Evolutionary conservation across 2,329 filamentous ascomycete species (phyloP), one percentile per base, ranked within the genome.

Genomic region (Aspergillus carbonarius): DNA sequence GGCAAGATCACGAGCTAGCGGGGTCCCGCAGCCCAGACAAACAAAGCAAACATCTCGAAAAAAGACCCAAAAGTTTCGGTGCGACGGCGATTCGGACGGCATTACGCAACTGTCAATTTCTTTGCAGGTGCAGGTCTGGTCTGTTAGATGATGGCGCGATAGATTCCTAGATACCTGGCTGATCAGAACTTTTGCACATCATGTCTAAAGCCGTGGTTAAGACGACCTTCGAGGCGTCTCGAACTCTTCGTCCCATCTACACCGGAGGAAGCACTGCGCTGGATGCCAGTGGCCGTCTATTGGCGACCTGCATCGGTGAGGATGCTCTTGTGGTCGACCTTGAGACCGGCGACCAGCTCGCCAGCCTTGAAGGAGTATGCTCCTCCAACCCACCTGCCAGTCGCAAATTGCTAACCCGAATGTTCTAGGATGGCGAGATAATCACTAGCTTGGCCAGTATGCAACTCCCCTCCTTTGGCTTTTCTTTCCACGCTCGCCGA

Each of bases 221-320:
- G 81, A 97, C 92, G 58, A 96, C 93, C 3, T 99, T 97, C 75
- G 91, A 96, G 71, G 85, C 89, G 59, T 84, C 84, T 64, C 87
- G 89, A 70, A 90, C 92, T 49, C 90, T 99, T 57, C 90, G 92
- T 68, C 95, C 95, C 18, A 93, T 98, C 51, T 97, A 95, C 72
- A 96, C 93, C 1, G 95, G 95, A 55, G 95, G 95, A 44, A 89
- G 90, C 64, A 87, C 96, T 59, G 87, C 91, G 30, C 84, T 98
- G 61, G 92, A 93, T 80, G 85, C 88, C 74, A 86, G 86, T 77
- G 92, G 92, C 53, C 85, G 86, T 68, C 85, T 98, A 63, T 83
- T 99, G 55, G 93, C 92, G 44, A 92, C 92, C 23, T 92, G 90
- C 35, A 79, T 98, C n/a, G 92, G 91, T 35, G 95, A 99, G 74